These are phyloP conservation scores for Pythium sukuiense DNA, from an alignment of 352 stramenopile species.

Conservation along the genomic window DNA sequence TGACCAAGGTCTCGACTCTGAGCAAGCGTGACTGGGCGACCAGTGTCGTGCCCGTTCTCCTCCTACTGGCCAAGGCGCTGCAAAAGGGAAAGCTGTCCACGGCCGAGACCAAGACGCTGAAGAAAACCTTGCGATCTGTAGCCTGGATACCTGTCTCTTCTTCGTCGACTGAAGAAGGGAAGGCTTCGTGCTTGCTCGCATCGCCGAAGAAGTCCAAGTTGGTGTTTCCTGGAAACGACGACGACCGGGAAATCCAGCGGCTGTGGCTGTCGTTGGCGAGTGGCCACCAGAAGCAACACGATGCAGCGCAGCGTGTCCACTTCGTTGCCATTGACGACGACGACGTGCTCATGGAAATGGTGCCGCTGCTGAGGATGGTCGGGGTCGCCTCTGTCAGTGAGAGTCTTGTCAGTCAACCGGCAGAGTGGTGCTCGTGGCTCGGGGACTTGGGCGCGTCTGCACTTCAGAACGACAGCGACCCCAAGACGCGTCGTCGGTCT, in stretches of 20 bases:
- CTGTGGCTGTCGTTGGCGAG: slow-evolving; percentile 31
- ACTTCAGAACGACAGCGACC: background rate
- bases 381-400: slow-evolving; percentile 18
- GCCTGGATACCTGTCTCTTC: slow-evolving; percentile 20
- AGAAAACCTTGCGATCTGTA: slow-evolving; percentile 27
- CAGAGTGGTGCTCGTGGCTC: slow-evolving; percentile 21
- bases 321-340: slow-evolving; percentile 18
- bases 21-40: slow-evolving; percentile 29
- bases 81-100: slow-evolving; percentile 45
- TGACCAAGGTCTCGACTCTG: background rate
- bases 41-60: slow-evolving; percentile 42
- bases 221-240: slow-evolving; percentile 10
- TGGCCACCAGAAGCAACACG: slow-evolving; percentile 16
- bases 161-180: background rate
- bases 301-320: background rate
- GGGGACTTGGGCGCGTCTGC: background rate
- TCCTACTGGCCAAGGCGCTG: slow-evolving; percentile 40
- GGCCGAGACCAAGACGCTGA: slow-evolving; percentile 40
- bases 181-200: slow-evolving; percentile 3
- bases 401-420: slow-evolving; percentile 7
- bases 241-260: slow-evolving; percentile 21
- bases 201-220: slow-evolving; percentile 28
- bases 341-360: background rate
- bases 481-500: background rate
- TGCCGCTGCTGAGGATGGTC: slow-evolving; percentile 11